Evolutionary conservation across 2,329 filamentous ascomycete genomes (phyloP), one percentile per base, ranked within the genome.

Genomic region (Fusarium acutatum): DNA sequence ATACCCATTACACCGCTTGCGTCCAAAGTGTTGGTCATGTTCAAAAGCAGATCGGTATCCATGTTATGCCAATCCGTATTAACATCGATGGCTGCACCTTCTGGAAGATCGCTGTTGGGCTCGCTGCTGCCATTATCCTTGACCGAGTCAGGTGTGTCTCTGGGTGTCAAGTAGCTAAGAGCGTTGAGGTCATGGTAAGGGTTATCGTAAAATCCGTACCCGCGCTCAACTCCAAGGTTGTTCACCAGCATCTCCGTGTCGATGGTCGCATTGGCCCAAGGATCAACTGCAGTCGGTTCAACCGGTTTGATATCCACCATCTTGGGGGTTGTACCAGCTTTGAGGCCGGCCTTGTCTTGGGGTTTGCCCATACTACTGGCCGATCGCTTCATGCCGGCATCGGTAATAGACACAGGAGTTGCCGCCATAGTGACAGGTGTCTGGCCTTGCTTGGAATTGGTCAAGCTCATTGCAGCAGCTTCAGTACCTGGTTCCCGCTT

Each of bases 71-170:
- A 90, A 52, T 83, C 81, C 34, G 88, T 77, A 37, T 86, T 87
- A 56, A 90, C 86, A 47, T 91, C 89, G 20, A 90, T 82, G 22
- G 82, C 79, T 7, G 86, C 84, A 10, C 83, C 84, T 64, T 91
- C 90, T 6, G 88, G 86, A 24, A 91, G 87, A 73, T 92, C 90
- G 76, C 89, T 91, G 69, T 87, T 91, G 15, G 88, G 88, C 75
- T 91, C 89, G 44, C 89, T 90, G 14, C 83, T 80, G 8, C 87
- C 86, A 73, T 86, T 87, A 64, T 91, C 89, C 78, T 91, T 90
- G 79, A 85, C 88, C 5, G 89, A 91, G 73, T 91, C 90, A 1
- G 90, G 90, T 13, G 90, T 92, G 76, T 91, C 89, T 67, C 90
- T 89, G 1, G 89, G 89, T 30, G 89, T 89, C 64, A 88, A 90